phyloP scores from a whole-genome alignment of 192 early-diverging fungal genomes.

The Kickxella alabastrina region DNA sequence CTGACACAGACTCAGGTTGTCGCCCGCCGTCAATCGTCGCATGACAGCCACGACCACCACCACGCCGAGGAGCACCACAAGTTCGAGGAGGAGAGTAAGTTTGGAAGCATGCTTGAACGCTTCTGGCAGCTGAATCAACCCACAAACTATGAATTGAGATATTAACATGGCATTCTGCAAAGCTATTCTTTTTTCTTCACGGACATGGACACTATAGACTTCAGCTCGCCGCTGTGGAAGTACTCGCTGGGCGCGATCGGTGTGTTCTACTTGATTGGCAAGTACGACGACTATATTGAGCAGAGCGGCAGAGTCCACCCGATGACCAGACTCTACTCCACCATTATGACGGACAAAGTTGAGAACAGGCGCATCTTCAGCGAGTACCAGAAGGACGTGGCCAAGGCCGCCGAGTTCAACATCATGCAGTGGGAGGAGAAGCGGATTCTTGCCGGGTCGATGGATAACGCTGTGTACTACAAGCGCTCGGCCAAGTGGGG shows the following conservation, averaged over 20 bases:
- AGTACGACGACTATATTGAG: constrained; percentile 50
- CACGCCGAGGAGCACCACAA: constrained; percentile 9
- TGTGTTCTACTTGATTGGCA: constrained; percentile 23
- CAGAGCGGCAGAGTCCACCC: constrained; percentile 40
- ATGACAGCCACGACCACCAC: constrained; percentile 12
- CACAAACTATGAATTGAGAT: background rate
- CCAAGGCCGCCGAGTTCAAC: constrained; percentile 40
- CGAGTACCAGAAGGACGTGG: constrained; percentile 43
- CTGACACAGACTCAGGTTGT: constrained; percentile 15
- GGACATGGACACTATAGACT: no score
- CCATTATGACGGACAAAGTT: constrained; percentile 34
- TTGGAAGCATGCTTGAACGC: background rate
- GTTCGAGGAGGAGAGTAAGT: constrained; percentile 40
- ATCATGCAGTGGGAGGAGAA: constrained; percentile 46
- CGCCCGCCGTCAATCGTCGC: constrained; percentile 34
- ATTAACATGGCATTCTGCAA: no score
- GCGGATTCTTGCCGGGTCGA: background rate
- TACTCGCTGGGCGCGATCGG: constrained; percentile 35
- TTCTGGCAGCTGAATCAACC: no score
- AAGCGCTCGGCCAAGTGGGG: constrained; percentile 45
- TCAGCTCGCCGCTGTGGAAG: constrained; percentile 45
- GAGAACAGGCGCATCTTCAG: constrained; percentile 29
- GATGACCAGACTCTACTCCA: constrained; percentile 42
- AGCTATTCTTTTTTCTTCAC: no score
- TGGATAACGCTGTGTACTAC: constrained; percentile 21